Evolutionary conservation across 2,329 filamentous ascomycete species (phyloP), one percentile per base, ranked within the genome.

Genomic region (Sodiomyces alkalinus): DNA sequence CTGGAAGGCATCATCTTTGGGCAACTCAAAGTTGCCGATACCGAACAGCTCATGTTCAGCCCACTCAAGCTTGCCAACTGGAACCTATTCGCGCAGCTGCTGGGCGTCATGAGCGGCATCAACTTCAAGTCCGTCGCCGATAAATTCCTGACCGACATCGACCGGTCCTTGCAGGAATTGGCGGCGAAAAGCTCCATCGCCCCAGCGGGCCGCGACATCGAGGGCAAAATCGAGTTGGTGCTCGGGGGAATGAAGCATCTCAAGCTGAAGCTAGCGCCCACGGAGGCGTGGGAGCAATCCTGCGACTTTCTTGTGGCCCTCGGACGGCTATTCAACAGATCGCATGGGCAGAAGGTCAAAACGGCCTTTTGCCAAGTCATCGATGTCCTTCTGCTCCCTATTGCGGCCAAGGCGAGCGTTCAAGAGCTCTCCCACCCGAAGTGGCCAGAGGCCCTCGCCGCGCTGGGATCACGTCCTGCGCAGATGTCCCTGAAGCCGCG

Each of bases 21-120:
- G n/a, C 90, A 96, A 49, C 64, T 98, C 7, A 92, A 86, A 45
- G 80, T 78, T 25, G 79, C 85, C 6, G 86, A 96, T 35, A 74
- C 80, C 0, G 83, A 93, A 6, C 74, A 86, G 43, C 59, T 87
- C 4, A 61, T 74, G 36, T 62, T 76, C 7, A 93, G 85, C 0
- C 75, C 81, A 1, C 60, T 96, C 15, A 83, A 85, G 39, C 74
- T 90, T 53, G 81, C 90, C 10, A 98, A 98, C 44, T 98, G 87
- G 87, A 80, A 82, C 33, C 74, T 98, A 3, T 94, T 94, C 48
- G 78, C 83, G 13, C 81, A 93, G 43, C 61, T 98, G 4, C 68
- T 98, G 1, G 90, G 92, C n/a, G 79, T 86, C 21, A 93, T 98
- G 80, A 94, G 90, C 53, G 79, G 80, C 24, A 76, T 90, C 38